Evolutionary conservation across 2,329 filamentous ascomycete species (phyloP), one percentile per base, ranked within the genome.

Genomic region (Aspergillus bombycis): DNA sequence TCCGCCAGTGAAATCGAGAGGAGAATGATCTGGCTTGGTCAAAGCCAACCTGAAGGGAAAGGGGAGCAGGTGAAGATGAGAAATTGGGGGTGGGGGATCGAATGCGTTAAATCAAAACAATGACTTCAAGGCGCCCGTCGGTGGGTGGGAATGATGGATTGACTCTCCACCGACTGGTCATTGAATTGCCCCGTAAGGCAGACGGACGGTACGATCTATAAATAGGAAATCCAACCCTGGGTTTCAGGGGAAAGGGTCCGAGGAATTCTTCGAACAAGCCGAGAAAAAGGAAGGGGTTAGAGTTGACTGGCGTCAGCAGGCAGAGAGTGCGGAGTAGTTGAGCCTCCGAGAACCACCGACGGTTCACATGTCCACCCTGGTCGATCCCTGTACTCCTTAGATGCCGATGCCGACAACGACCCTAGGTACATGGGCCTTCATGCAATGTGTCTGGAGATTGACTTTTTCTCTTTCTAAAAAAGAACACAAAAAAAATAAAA

Each of bases 11-110:
- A 32, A 57, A 36, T 19, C 19, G 6, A 14, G 14, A 53, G 23
- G 48, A 32, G 59, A 12, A n/a, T 53, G 14, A 36, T 46, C 43
- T 46, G n/a, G 41, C 30, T 61, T 45, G 60, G 26, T 21, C 12
- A 38, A 52, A 16, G 16, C 28, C 28, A n/a, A 53, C 6, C 21
- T 32, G 50, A 21, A 34, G 50, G 50, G 4, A 53, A 21, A 26
- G 34, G 57, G 46, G 21, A 21, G 46, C 6, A 19, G 36, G 36
- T 19, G 36, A 41, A 19, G 36, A 9, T 41, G 36, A 19, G 32
- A 34, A 34, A 34, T 4, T 34, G 9, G 2, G 5, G 34, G 16
- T 8, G 38, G 19, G 14, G 38, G 38, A 16, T 41, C 19, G 19
- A n/a, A 41, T 41, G 38, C 16, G 38, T 41, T 19, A n/a, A n/a